Evolutionary conservation across 164 flowering plant species (phyloP).

Genomic region (Tetracentron sinense): DNA sequence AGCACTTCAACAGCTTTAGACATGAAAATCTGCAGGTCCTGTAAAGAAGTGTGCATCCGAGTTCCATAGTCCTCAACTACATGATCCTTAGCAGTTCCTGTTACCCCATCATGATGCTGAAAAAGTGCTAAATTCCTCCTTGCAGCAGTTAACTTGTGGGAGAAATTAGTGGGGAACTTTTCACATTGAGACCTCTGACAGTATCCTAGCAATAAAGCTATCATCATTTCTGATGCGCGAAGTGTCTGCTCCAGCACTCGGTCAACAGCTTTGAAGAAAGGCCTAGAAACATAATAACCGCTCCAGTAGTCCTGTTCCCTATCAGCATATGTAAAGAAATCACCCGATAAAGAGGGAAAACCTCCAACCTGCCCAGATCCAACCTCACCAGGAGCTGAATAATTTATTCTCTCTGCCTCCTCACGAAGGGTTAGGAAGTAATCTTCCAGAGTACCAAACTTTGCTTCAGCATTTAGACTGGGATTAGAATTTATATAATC

Average conservation of each 20-base stretch:
- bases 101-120: slow-evolving; percentile 99
- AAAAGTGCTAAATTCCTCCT: slow-evolving; percentile 93
- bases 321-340: slow-evolving; percentile 97
- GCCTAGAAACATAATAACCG: slow-evolving; percentile 98
- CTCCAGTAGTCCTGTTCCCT: slow-evolving; percentile 96
- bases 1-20: slow-evolving; percentile 83
- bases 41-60: slow-evolving; percentile 85
- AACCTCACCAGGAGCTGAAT: slow-evolving; percentile 69
- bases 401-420: slow-evolving; percentile 83
- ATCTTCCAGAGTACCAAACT: slow-evolving; percentile 94
- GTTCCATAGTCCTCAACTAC: slow-evolving; percentile 92
- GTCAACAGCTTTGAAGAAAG: slow-evolving; percentile 97
- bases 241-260: slow-evolving; percentile 90
- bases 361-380: slow-evolving; percentile 82
- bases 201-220: slow-evolving; percentile 66
- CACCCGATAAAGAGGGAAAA: slow-evolving; percentile 91
- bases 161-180: slow-evolving; percentile 69
- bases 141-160: slow-evolving; percentile 90
- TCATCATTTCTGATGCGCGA: slow-evolving; percentile 83
- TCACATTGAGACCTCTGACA: slow-evolving; percentile 80
- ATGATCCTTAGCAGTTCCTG: slow-evolving; percentile 96
- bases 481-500: slow-evolving; percentile 88
- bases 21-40: slow-evolving; percentile 93
- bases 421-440: slow-evolving; percentile 88
- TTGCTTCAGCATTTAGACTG: slow-evolving; percentile 73